Evolutionary conservation across 2,329 filamentous ascomycete species (phyloP), one percentile per base, ranked within the genome.

Genomic region (Pezicula radicicola): DNA sequence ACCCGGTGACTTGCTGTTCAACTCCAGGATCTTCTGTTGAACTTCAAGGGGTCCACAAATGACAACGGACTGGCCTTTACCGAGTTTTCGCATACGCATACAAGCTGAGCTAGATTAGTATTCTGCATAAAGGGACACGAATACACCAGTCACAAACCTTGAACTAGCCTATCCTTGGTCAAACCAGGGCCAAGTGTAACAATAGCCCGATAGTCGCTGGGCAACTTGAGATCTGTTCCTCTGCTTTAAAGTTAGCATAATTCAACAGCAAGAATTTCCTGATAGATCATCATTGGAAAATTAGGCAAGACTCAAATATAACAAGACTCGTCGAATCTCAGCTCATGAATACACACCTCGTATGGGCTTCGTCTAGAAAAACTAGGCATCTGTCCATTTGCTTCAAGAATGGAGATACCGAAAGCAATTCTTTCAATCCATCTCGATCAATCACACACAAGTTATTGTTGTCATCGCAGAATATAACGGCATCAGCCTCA

Each of bases 51-150:
- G 76, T 1, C 83, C 67, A 49, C 76, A 81, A 47, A 89, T 89
- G 0, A 79, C 69, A 0, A 90, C 76, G 0, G 80, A 83, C 57
- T 91, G 87, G 0, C 85, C 85, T 2, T 80, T 69, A 0, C 85
- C 87, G 0, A 92, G 73, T 53, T 85, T 81, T 10, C 87, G 68
- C 79, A 91, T 83, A n/a, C 87, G 68, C 83, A 88, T 89, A 53
- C 84, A 87, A 0, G 84, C 85, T 81, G 36, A 13, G 10, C 44
- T n/a, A 13, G 10, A 45, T 59, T 45, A 60, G 58, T 36, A n/a
- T n/a, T n/a, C n/a, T n/a, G n/a, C n/a, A n/a, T n/a, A n/a, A n/a
- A n/a, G n/a, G n/a, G n/a, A n/a, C n/a, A n/a, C n/a, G n/a, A n/a
- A n/a, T n/a, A n/a, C n/a, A n/a, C n/a, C n/a, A n/a, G n/a, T n/a